Conservation (phyloP, 495 filamentous ascomycete genomes). For the Ascodesmis nigricans region DNA sequence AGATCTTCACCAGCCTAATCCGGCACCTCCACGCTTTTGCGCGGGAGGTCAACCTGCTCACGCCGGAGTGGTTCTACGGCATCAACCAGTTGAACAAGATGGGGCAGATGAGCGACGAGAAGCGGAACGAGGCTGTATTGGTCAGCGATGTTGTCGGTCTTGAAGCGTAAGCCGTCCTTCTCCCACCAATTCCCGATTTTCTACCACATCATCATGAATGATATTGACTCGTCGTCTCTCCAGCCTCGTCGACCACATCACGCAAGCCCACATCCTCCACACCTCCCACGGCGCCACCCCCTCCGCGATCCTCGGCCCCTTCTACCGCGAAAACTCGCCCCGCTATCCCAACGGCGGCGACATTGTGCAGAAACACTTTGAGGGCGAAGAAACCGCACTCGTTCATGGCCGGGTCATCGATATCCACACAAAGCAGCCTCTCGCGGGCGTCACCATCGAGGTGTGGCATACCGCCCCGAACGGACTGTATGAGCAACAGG, state of each 20-base stretch:
- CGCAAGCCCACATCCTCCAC: constrained; percentile 32
- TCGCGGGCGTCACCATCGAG: constrained; percentile 43
- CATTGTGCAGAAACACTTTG: constrained; percentile 32
- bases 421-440: constrained; percentile 32
- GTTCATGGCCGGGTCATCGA: constrained; percentile 44
- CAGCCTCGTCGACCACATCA: constrained; percentile 60
- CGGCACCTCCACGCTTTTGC: constrained; percentile 65
- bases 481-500: constrained; percentile 63
- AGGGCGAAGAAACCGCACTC: constrained; percentile 32
- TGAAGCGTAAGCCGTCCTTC: constrained; percentile 32
- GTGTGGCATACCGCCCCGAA: constrained; percentile 60
- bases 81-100: constrained; percentile 40
- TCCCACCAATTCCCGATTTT: not conserved
- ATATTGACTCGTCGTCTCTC: constrained; percentile 17
- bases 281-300: constrained; percentile 35
- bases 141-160: constrained; percentile 52
- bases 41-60: constrained; percentile 57
- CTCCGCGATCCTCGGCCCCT: constrained; percentile 54
- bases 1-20: constrained; percentile 43
- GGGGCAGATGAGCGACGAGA: constrained; percentile 47
- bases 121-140: constrained; percentile 51
- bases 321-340: constrained; percentile 51
- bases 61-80: constrained; percentile 60
- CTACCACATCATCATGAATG: not conserved
- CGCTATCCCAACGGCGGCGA: constrained; percentile 38